Conservation (phyloP, 1,284 basidiomycete species). For the Amylostereum areolatum region DNA sequence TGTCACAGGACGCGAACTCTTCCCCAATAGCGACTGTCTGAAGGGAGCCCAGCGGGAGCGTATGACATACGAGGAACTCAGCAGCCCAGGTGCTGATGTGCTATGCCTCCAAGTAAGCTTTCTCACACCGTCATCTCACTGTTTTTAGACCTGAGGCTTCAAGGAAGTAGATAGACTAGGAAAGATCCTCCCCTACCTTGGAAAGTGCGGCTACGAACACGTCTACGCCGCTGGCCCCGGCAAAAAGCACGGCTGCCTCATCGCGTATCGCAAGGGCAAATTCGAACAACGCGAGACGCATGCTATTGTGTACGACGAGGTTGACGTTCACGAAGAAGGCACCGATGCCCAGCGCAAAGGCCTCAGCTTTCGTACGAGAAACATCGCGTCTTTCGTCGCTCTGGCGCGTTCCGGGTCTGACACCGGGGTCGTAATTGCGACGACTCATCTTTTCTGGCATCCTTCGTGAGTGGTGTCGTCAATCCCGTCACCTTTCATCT, state of each 20-base stretch:
- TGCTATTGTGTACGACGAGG: conserved; percentile 63
- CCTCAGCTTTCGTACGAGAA: conserved; percentile 71
- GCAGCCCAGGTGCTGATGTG: conserved; percentile 64
- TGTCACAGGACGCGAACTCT: conserved; percentile 69
- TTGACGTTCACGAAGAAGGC: conserved; percentile 38
- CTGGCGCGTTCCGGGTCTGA: conserved; percentile 39
- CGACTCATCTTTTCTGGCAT: conserved; percentile 93
- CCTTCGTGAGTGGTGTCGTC: conserved; percentile 52
- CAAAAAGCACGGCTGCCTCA: conserved; percentile 82
- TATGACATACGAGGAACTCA: conserved; percentile 72
- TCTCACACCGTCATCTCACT: background rate
- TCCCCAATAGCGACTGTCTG: conserved; percentile 79
- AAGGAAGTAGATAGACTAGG: conserved; percentile 77
- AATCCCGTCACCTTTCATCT: conserved; percentile 8
- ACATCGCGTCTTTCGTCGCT: conserved; percentile 74
- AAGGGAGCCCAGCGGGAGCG: conserved; percentile 66
- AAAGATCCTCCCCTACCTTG: conserved; percentile 54
- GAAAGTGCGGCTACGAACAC: conserved; percentile 52
- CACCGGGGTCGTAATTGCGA: conserved; percentile 67
- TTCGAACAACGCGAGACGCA: conserved; percentile 43
- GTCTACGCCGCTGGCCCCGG: conserved; percentile 59
- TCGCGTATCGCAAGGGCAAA: conserved; percentile 57
- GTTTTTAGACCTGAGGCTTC: background rate
- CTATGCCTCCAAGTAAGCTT: conserved; percentile 72
- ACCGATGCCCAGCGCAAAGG: conserved; percentile 38